phyloP scores from a whole-genome alignment of 73 alveolate genomes.

The Paramecium sexaurelia region DNA sequence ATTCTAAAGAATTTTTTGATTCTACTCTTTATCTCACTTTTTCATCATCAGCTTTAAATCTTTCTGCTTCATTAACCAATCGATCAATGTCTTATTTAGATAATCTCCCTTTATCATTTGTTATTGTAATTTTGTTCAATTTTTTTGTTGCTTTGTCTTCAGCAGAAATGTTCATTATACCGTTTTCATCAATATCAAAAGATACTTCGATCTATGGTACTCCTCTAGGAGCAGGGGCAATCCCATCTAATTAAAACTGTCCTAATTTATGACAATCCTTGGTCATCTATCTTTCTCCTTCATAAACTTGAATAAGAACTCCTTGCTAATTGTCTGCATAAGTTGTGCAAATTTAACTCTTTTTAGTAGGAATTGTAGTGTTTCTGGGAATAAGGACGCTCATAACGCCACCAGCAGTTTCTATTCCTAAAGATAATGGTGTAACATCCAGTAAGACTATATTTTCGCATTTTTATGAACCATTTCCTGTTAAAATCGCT shows the following conservation, averaged over 20 bases:
- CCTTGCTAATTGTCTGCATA: slow-evolving; percentile 98
- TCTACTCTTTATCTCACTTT: slow-evolving; percentile 68
- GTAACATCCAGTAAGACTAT: slow-evolving; percentile 73
- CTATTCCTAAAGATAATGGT: slow-evolving; percentile 74
- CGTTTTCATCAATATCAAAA: slow-evolving; percentile 91
- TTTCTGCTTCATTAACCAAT: slow-evolving; percentile 69
- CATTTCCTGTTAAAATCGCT: slow-evolving; percentile 61
- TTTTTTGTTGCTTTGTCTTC: slow-evolving; percentile 87
- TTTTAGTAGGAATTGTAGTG: slow-evolving; percentile 68
- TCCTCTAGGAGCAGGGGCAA: slow-evolving; percentile 98
- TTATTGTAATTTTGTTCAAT: slow-evolving; percentile 70
- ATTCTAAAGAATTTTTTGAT: slow-evolving; percentile 71
- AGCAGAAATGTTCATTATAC: slow-evolving; percentile 84
- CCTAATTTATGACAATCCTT: slow-evolving; percentile 96
- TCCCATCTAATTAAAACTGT: slow-evolving; percentile 86
- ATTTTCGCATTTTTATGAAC: slow-evolving; percentile 48
- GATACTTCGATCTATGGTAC: slow-evolving; percentile 92
- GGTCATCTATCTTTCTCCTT: slow-evolving; percentile 96
- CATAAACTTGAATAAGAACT: slow-evolving; percentile 93
- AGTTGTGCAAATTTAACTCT: slow-evolving; percentile 91
- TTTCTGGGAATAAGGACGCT: slow-evolving; percentile 68
- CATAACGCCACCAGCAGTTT: slow-evolving; percentile 77
- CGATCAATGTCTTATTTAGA: slow-evolving; percentile 73
- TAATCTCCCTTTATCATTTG: slow-evolving; percentile 70
- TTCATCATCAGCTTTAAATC: slow-evolving; percentile 70